Base-by-base conservation (phyloP, 1,284 basidiomycete genomes). In the Cystobasidium pallidum region DNA sequence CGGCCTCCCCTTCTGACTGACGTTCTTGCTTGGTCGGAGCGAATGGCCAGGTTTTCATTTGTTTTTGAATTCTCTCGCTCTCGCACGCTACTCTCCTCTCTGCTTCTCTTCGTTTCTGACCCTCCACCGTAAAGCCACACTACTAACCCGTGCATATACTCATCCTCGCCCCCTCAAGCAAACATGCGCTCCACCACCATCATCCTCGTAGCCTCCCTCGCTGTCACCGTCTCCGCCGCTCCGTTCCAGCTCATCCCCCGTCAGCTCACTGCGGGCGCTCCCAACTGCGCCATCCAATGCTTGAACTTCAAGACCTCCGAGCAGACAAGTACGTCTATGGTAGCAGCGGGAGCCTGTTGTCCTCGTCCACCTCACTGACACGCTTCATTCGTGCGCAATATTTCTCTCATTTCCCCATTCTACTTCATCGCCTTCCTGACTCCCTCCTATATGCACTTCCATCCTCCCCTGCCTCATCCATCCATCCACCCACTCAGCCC, bases 221-320 rank as follows among this genome's bases (percentile, higher is more conserved):
- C 66, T 17, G 13, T 49, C 52, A 30, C 11, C 24, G 66, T 47
- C 19, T 39, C 55, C 17, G 54, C 54, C 8, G 57, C 58, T 51
- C 54, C 54, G 4, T 45, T 58, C 57, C 26, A 41, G 19, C 67
- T 70, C 30, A n/a, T 47, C 36, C 55, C 67, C 15, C 55, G 67
- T 36, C 67, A 70, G 58, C 28, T 70, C 26, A 49, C 41, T 19
- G 54, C 30, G 15, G 57, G 57, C 24, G 57, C 67, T 21, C 67
- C 67, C 30, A 47, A 36, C 19, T 70, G 67, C 58, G 67, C 54
- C 0, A n/a, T 51, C 26, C 67, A 58, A 32, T 70, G 67, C 67
- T 62, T 70, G 30, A 58, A 43, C 21, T 58, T 49, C 39, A 70
- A 70, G 58, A 49, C 57, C 52, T 21, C 34, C 11, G 67, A 70